These are phyloP conservation scores for Huntiella bhutanensis DNA, from an alignment of 2,329 filamentous ascomycete genomes.

Conservation along the genomic window DNA sequence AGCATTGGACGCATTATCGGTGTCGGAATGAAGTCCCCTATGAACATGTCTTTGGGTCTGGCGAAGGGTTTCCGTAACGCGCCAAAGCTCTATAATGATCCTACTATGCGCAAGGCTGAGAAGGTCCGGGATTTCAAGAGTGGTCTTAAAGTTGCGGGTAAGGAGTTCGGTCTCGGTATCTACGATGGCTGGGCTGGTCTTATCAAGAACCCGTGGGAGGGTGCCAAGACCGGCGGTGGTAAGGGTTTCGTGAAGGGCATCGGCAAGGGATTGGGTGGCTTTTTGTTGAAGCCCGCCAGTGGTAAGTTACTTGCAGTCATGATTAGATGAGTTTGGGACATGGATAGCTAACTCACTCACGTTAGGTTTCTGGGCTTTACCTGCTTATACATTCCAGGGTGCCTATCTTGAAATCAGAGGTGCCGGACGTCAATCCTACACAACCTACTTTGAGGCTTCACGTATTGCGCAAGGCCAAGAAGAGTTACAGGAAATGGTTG, in stretches of 20 bases:
- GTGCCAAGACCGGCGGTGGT: slow-evolving; percentile 27
- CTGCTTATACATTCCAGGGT: slow-evolving; percentile 69
- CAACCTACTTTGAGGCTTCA: slow-evolving; percentile 64
- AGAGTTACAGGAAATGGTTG: slow-evolving; percentile 35
- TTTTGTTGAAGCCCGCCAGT: slow-evolving; percentile 61
- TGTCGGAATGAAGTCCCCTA: slow-evolving; percentile 59
- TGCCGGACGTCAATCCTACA: slow-evolving; percentile 47
- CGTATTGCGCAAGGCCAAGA: slow-evolving; percentile 57
- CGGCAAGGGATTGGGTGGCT: slow-evolving; percentile 64
- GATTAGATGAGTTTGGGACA: neutral
- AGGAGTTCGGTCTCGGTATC: slow-evolving; percentile 58
- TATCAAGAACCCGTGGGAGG: slow-evolving; percentile 57
- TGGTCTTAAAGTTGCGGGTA: slow-evolving; percentile 59
- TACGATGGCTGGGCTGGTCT: slow-evolving; percentile 70
- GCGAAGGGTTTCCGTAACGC: slow-evolving; percentile 80
- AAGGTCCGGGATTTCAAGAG: slow-evolving; percentile 62
- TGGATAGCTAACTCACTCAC: neutral
- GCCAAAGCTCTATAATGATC: slow-evolving; percentile 68
- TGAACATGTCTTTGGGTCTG: slow-evolving; percentile 68
- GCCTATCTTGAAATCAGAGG: slow-evolving; percentile 61
- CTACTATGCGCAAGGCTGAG: slow-evolving; percentile 57
- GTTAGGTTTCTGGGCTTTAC: slow-evolving; percentile 17
- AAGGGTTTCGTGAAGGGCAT: slow-evolving; percentile 57
- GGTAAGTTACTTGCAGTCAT: slow-evolving; percentile 26
- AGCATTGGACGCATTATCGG: slow-evolving; percentile 54